Evolutionary conservation across 2,329 filamentous ascomycete genomes (phyloP), one percentile per base, ranked within the genome.

Genomic region (Xylariaceae sp.): DNA sequence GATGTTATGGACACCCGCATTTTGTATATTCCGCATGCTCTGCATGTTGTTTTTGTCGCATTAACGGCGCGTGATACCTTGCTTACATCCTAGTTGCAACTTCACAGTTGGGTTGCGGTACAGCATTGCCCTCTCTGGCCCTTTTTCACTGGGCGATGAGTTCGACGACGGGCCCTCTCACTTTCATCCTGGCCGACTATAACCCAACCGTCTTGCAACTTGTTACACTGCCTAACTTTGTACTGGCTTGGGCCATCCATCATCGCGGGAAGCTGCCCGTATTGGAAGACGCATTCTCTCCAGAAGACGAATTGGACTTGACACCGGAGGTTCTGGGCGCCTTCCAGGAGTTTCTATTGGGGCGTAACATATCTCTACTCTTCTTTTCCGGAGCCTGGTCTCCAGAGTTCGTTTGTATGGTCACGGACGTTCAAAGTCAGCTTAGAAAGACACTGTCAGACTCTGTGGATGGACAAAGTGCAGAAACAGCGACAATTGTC

Each of bases 321-420:
- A 76, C 74, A 0, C 68, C 74, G 0, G 65, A 68, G 3, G 62
- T 88, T 1, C 52, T 83, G 9, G 51, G 65, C 0, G 70, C 71
- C 6, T 90, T 90, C 60, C 64, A 68, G 29, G 44, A 60, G 1
- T 70, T 71, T 31, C 67, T 92, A 1, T 35, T 55, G 1, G 51
- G 60, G 2, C 65, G 61, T 14, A 64, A 66, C 1, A 74, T 88
- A 21, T 66, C 62, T 0, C 57, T 90, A 1, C 76, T 68, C 6
- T 81, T 90, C 53, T 63, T 88, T 36, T 88, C 85, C 0, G 86
- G 86, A 0, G 83, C 77, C 1, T 92, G 86, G 86, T 80, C 77
- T 0, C 63, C 71, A 0, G 71, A 71, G 33, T 81, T 90, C 42
- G 69, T 85, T 4, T 59, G 71, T 2, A 62, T 87, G 1, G 61